Conservation (phyloP, 495 filamentous ascomycete genomes). For the Cercophora samala region DNA sequence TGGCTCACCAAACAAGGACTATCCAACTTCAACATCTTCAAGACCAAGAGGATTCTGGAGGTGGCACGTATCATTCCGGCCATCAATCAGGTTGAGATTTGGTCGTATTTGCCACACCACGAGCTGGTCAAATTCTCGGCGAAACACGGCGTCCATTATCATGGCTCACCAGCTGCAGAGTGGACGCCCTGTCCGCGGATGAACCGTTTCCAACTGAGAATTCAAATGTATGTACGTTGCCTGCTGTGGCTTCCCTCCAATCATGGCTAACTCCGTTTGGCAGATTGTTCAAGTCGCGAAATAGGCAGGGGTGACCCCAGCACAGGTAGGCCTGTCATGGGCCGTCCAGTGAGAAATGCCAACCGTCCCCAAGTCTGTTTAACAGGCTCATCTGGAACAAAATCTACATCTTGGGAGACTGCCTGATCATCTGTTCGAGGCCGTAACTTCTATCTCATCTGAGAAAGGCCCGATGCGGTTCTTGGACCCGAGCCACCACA, state of each 20-base stretch:
- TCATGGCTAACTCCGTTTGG: constrained; percentile 7
- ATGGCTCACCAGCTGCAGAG: constrained; percentile 67
- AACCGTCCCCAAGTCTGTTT: constrained; percentile 47
- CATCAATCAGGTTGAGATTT: constrained; percentile 42
- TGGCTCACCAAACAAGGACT: constrained; percentile 26
- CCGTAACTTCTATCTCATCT: constrained; percentile 20
- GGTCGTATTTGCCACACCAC: constrained; percentile 45
- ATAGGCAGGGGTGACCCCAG: constrained; percentile 25
- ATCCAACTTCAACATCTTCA: constrained; percentile 40
- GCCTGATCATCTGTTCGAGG: constrained; percentile 22
- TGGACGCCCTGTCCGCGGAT: constrained; percentile 42
- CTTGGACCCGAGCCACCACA: constrained; percentile 30
- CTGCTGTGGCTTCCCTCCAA: background rate
- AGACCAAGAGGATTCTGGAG: constrained; percentile 33
- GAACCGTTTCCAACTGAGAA: constrained; percentile 33
- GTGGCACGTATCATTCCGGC: constrained; percentile 33
- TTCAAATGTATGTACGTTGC: constrained; percentile 17
- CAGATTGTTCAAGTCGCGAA: constrained; percentile 32
- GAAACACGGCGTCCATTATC: constrained; percentile 57
- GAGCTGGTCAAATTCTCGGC: constrained; percentile 50
- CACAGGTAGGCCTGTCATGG: constrained; percentile 42
- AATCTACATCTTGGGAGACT: constrained; percentile 28
- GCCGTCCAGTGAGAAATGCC: constrained; percentile 34
- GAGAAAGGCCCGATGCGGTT: constrained; percentile 27
- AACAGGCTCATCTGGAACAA: constrained; percentile 57